These are phyloP conservation scores for Raffaelea albimanens DNA, from an alignment of 2,329 filamentous ascomycete genomes.

Conservation along the genomic window DNA sequence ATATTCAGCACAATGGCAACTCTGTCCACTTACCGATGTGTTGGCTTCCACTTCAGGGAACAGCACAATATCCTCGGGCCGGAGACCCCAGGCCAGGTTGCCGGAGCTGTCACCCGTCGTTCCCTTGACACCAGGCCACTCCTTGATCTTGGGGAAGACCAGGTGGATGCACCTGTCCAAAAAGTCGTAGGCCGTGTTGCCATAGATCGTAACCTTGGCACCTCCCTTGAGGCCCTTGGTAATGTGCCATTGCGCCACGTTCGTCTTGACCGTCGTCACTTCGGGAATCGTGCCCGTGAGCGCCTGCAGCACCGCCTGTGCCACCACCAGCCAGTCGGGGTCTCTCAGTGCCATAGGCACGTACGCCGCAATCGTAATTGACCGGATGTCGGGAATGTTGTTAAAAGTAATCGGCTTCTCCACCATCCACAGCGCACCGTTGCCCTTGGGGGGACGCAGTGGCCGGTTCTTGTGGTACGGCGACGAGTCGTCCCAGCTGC, in stretches of 20 bases:
- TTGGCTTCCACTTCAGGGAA: constrained; percentile 95
- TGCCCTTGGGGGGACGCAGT: constrained; percentile 76
- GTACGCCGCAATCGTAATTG: constrained; percentile 70
- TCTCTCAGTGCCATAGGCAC: constrained; percentile 63
- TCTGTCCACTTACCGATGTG: constrained; percentile 80
- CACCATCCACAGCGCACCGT: constrained; percentile 59
- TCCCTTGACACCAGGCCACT: constrained; percentile 65
- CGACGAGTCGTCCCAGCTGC: constrained; percentile 80
- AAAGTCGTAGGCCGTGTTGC: constrained; percentile 81
- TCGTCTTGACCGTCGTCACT: constrained; percentile 59
- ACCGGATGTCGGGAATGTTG: constrained; percentile 74
- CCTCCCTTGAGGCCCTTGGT: constrained; percentile 61
- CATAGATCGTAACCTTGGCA: constrained; percentile 67
- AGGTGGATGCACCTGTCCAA: constrained; percentile 82
- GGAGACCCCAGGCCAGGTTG: constrained; percentile 77
- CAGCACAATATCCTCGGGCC: constrained; percentile 62
- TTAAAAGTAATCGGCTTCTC: constrained; percentile 69
- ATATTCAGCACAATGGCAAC: too few species aligned
- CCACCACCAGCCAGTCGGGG: constrained; percentile 68
- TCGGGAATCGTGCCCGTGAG: constrained; percentile 69
- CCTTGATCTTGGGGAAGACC: constrained; percentile 90
- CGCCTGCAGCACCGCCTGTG: constrained; percentile 73
- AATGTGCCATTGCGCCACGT: constrained; percentile 68
- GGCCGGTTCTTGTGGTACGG: constrained; percentile 92
- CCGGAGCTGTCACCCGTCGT: constrained; percentile 78